Evolutionary conservation across 2,329 filamentous ascomycete genomes (phyloP).

Genomic region (Corniculantispora saksenae): DNA sequence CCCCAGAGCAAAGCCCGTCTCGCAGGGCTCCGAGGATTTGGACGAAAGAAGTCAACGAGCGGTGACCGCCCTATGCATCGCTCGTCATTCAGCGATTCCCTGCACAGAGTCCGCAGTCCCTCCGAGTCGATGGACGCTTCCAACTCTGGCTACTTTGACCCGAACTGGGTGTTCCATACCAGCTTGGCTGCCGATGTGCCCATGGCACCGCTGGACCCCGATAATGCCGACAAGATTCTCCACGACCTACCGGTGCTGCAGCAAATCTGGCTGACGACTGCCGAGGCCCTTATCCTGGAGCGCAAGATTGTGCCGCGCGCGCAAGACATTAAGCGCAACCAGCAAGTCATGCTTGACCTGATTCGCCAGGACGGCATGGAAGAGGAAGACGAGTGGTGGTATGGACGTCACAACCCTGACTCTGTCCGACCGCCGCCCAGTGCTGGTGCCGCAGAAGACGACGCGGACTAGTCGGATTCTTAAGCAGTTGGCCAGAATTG

Average conservation of each 20-base stretch:
- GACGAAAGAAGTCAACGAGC: slow-evolving; percentile 57
- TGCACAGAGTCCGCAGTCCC: slow-evolving; percentile 28
- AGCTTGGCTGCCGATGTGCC: slow-evolving; percentile 63
- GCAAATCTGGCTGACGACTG: slow-evolving; percentile 63
- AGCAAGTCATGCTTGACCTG: slow-evolving; percentile 63
- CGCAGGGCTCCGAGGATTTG: slow-evolving; percentile 50
- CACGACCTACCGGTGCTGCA: slow-evolving; percentile 59
- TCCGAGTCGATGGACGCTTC: slow-evolving; percentile 34
- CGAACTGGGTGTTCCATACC: slow-evolving; percentile 56
- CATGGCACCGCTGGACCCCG: slow-evolving; percentile 55
- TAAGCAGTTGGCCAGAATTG: slow-evolving; percentile 12
- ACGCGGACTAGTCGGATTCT: slow-evolving; percentile 36
- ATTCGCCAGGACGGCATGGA: slow-evolving; percentile 62
- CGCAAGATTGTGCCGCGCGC: slow-evolving; percentile 58
- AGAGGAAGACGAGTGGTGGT: slow-evolving; percentile 65
- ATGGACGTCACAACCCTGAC: slow-evolving; percentile 54
- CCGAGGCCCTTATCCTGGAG: slow-evolving; percentile 62
- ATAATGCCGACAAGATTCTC: slow-evolving; percentile 53
- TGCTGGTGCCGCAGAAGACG: slow-evolving; percentile 55
- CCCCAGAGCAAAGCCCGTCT: slow-evolving; percentile 51
- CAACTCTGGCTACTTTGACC: slow-evolving; percentile 31
- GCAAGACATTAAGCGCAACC: slow-evolving; percentile 64
- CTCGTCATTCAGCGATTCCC: slow-evolving; percentile 28
- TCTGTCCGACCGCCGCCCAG: slow-evolving; percentile 55
- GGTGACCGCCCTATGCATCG: slow-evolving; percentile 23